Evolutionary conservation across 2,329 filamentous ascomycete genomes (phyloP), one percentile per base, ranked within the genome.

Genomic region (Ascosphaera aggregata): DNA sequence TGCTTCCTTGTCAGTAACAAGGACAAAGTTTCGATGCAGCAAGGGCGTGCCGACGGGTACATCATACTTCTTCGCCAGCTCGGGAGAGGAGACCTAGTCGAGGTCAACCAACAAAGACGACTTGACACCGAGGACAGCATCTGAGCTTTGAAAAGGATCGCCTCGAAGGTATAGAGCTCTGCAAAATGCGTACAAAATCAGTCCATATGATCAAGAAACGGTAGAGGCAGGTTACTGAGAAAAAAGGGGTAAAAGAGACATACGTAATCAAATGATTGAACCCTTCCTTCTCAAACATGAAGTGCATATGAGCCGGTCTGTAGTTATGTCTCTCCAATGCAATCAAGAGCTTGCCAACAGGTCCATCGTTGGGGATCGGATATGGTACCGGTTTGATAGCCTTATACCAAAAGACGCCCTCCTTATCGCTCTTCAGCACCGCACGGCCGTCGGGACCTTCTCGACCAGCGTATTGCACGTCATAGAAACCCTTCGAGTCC

Each of bases 61-160:
- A 13, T 61, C 65, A 51, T 84, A 79, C 48, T 71, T 61, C 45
- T 31, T 34, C 0, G 75, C 70, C 41, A 65, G 65, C 35, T 64
- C 63, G 0, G 57, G 51, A 53, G 64, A 56, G 58, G 61, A 38
- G 46, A 71, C 61, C 49, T 65, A 58, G 43, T 64, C 47, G 57
- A 71, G 59, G 45, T 80, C 76, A 11, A 82, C 65, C n/a, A 81
- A 60, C 9, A 91, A 62, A 19, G 76, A 80, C 51, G 81, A 66
- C 55, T 91, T 92, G 41, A 91, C 80, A 16, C 81, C 81, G 48
- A 91, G 91, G 1, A 91, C 81, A 0, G 80, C 79, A 51, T 91
- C 81, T 0, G 76, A 80, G 1, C 71, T 79, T 59, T 86, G 80
- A 52, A 86, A 89, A 1, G 76, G 77, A 48, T 86, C 80, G 36